These are phyloP conservation scores for Thelonectria olida DNA, from an alignment of 2,329 filamentous ascomycete species.

Conservation along the genomic window DNA sequence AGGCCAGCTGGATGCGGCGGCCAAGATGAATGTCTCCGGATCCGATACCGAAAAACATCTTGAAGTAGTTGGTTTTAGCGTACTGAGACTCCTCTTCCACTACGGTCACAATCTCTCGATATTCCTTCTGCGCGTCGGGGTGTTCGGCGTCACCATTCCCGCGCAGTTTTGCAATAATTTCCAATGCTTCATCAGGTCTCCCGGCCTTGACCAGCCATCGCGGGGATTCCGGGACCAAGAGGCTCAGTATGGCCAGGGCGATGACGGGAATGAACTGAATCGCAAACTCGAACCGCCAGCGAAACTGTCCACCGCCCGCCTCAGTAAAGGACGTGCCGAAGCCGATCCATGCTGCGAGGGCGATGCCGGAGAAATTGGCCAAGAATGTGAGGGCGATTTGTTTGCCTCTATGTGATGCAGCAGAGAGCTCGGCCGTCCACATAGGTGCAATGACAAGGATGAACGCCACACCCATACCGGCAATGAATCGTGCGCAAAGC, in stretches of 20 bases:
- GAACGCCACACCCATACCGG: slow-evolving; percentile 61
- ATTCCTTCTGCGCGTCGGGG: slow-evolving; percentile 35
- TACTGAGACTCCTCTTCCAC: slow-evolving; percentile 47
- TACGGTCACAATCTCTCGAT: slow-evolving; percentile 50
- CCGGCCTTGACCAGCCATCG: no score
- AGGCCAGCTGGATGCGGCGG: slow-evolving; percentile 49
- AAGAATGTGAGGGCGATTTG: slow-evolving; percentile 59
- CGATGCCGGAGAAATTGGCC: slow-evolving; percentile 60
- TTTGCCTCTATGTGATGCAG: slow-evolving; percentile 53
- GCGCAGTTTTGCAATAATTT: slow-evolving; percentile 42
- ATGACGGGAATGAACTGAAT: slow-evolving; percentile 52
- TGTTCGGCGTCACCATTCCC: no score
- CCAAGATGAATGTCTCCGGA: slow-evolving; percentile 48
- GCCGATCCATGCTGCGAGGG: slow-evolving; percentile 48
- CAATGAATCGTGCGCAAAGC: slow-evolving; percentile 56
- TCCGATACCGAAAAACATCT: slow-evolving; percentile 51
- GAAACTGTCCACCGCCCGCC: slow-evolving; percentile 41
- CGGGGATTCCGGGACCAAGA: slow-evolving; percentile 55
- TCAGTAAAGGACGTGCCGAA: slow-evolving; percentile 44
- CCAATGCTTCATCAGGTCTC: slow-evolving; percentile 17
- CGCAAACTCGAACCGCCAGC: slow-evolving; percentile 46
- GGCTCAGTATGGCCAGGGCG: slow-evolving; percentile 46
- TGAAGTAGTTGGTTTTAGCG: slow-evolving; percentile 49
- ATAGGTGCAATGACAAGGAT: slow-evolving; percentile 58
- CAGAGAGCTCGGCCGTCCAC: slow-evolving; percentile 57